These are phyloP conservation scores for Carex pumila DNA, from an alignment of 176 grass and related monocot species.

Conservation along the genomic window DNA sequence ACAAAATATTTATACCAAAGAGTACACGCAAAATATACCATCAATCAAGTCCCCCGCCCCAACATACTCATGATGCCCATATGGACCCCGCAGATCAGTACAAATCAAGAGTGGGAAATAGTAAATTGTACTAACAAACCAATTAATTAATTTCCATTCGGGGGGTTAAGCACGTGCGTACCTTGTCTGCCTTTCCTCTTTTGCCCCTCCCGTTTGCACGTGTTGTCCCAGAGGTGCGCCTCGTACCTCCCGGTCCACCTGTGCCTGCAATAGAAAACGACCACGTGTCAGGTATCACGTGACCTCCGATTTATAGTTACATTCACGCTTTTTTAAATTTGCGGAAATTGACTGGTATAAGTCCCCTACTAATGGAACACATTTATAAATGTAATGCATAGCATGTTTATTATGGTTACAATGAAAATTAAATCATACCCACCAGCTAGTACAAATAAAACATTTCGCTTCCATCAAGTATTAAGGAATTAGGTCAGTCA, in stretches of 20 bases:
- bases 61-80: not conserved
- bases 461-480: not conserved
- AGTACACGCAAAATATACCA: constrained; percentile 31
- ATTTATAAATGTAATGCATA: not conserved
- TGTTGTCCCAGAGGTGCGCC: constrained; percentile 96
- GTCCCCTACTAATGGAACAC: not conserved
- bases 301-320: not conserved
- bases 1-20: not conserved
- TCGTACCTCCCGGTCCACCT: constrained; percentile 81
- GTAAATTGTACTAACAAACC: not conserved
- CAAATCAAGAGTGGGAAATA: not conserved
- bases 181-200: constrained; percentile 89
- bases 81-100: not conserved
- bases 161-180: constrained; percentile 17
- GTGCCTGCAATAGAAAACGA: constrained; percentile 53
- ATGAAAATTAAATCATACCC: not conserved
- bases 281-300: constrained; percentile 7
- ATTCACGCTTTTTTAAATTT: constrained; percentile 19
- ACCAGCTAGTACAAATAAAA: not conserved
- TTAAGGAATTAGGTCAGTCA: too few species aligned
- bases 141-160: not conserved
- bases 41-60: constrained; percentile 13
- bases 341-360: not conserved
- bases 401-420: not conserved
- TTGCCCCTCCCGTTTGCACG: constrained; percentile 62